Evolutionary conservation across 805 yeast species (phyloP), one percentile per base, ranked within the genome.

Genomic region (Spathaspora arborariae): DNA sequence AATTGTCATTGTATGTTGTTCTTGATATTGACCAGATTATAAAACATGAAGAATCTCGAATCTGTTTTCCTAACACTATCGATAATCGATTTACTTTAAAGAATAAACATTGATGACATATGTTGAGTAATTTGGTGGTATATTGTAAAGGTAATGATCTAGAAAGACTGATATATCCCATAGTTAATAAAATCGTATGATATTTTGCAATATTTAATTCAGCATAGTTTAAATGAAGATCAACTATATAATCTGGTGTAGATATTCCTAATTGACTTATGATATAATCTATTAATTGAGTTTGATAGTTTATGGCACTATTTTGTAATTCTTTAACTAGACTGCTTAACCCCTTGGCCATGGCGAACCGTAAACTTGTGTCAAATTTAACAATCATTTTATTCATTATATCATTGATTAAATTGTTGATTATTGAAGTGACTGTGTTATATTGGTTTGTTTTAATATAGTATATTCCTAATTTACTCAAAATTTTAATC

Each of bases 11-110:
- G 56, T 0, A 43, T 33, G 0, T 51, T 58, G 65, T 65, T 52
- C 85, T 74, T 30, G 79, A 73, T 15, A 85, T 45, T 0, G 96
- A 78, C 98, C 98, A 91, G n/a, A 81, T 65, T 0, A 87, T 79
- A 57, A 85, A 91, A 62, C 95, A 86, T 0, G 92, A 81, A 0
- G 97, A 82, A 62, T 91, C 98, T 47, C 96, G 74, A 1, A 92
- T 75, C 53, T 84, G 88, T 2, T 78, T 64, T 0, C 96, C 96
- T 5, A 78, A 60, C 0, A 81, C 67, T 19, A 70, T 67, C 0
- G 81, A 76, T 5, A 80, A 56, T 40, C 75, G 64, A 22, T 70
- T 67, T 51, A 84, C 88, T 47, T 83, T 84, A 44, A 86, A 76
- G 49, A 76, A 81, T 2, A 84, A 62, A 0, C 74, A 68, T 34